Percentiles rank a stretch among this genome's conserved stretches.
phyloP scores from a whole-genome alignment of 2,329 filamentous ascomycete genomes.

The Colletotrichum horii region DNA sequence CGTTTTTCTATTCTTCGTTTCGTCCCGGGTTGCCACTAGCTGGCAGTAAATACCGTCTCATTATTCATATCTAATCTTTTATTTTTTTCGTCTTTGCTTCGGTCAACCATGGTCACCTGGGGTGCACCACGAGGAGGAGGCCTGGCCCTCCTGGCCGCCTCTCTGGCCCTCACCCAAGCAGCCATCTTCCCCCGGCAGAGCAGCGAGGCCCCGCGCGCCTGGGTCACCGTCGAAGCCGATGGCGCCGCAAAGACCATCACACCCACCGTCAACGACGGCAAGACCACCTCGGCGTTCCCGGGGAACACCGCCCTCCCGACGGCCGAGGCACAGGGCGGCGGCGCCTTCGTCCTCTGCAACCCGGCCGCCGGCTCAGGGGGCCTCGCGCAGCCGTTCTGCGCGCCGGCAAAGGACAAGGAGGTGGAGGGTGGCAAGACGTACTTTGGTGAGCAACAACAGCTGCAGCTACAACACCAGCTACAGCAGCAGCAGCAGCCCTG shows the following conservation, averaged over 20 bases:
- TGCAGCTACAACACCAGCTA: not conserved
- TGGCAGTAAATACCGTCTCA: not conserved
- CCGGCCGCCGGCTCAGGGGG: conserved; percentile 13
- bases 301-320: conserved; percentile 11
- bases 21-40: not conserved
- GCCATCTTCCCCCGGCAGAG: conserved; percentile 7
- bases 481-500: not conserved
- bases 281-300: conserved; percentile 13
- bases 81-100: not conserved
- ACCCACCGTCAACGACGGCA: conserved; percentile 20
- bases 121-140: not conserved
- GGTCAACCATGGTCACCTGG: not conserved
- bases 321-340: conserved; percentile 12
- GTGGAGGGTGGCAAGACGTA: conserved; percentile 18
- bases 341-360: conserved; percentile 21
- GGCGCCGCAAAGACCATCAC: conserved; percentile 16
- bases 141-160: not conserved
- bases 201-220: conserved; percentile 16
- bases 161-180: not conserved
- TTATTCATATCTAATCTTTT: not conserved
- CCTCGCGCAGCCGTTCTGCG: conserved; percentile 17
- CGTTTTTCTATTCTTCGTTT: not conserved
- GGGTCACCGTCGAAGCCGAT: conserved; percentile 20
- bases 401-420: conserved; percentile 7
- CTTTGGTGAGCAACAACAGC: conserved; percentile 8